phyloP scores from a whole-genome alignment of 2,329 filamentous ascomycete genomes.

The Fusarium tuaranense region DNA sequence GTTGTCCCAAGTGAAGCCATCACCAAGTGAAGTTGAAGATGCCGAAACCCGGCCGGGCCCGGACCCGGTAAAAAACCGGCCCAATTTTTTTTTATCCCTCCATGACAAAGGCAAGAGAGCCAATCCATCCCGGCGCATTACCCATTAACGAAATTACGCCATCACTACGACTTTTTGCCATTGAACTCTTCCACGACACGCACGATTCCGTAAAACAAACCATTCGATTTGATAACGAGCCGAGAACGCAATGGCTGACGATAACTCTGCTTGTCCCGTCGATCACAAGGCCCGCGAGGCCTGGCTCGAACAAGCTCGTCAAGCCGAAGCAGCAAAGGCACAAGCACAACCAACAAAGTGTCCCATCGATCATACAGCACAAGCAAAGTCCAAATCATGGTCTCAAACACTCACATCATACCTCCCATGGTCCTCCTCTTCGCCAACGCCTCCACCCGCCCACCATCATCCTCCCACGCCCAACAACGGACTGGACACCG shows the following conservation, averaged over 20 bases:
- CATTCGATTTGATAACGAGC: neutral
- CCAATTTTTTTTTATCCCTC: constrained; percentile 32
- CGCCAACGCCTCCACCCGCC: constrained; percentile 34
- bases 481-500: constrained; percentile 64
- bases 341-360: constrained; percentile 44
- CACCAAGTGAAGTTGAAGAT: neutral
- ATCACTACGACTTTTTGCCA: constrained; percentile 3
- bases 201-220: neutral
- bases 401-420: constrained; percentile 56
- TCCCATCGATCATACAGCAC: constrained; percentile 50
- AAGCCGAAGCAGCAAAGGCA: constrained; percentile 57
- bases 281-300: constrained; percentile 89
- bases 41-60: neutral
- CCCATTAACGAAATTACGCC: constrained; percentile 39
- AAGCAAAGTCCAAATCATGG: constrained; percentile 54
- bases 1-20: neutral
- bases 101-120: constrained; percentile 18
- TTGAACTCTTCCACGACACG: neutral
- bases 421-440: constrained; percentile 54
- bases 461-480: constrained; percentile 21
- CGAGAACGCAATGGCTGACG: constrained; percentile 43
- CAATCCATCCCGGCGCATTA: constrained; percentile 41
- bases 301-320: constrained; percentile 80
- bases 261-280: constrained; percentile 76
- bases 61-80: constrained; percentile 37